These are phyloP conservation scores for Xenoacremonium recifei DNA, from an alignment of 2,329 filamentous ascomycete species.

Conservation along the genomic window DNA sequence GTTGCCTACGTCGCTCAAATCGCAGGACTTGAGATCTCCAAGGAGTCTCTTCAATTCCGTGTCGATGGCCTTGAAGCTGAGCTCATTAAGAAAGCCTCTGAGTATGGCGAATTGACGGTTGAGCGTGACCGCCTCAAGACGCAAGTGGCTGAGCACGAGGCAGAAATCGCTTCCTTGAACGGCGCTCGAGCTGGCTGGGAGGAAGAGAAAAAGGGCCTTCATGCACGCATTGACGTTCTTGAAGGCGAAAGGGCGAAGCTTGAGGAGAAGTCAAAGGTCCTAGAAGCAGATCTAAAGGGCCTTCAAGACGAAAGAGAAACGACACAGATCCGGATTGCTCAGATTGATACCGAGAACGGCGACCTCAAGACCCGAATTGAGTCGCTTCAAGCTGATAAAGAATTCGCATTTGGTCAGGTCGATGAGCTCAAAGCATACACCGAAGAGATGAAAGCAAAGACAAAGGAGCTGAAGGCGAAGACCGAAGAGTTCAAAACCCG, in stretches of 20 bases:
- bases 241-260: conserved; percentile 21
- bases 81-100: conserved; percentile 20
- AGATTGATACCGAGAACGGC: conserved; percentile 19
- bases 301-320: conserved; percentile 8
- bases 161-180: not conserved
- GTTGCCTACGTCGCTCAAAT: conserved; percentile 24
- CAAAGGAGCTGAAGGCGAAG: not conserved
- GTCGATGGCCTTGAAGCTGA: conserved; percentile 22
- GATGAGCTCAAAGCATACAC: conserved; percentile 21
- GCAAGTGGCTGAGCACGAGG: conserved; percentile 4
- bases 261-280: conserved; percentile 7
- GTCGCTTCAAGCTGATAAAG: conserved; percentile 22
- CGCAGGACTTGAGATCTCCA: conserved; percentile 25
- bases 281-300: not conserved
- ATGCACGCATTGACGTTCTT: conserved; percentile 16
- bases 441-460: conserved; percentile 19
- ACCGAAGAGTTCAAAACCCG: conserved; percentile 19
- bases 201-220: conserved; percentile 21
- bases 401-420: conserved; percentile 17
- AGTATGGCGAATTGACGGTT: conserved; percentile 21
- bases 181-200: conserved; percentile 8
- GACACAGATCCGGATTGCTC: conserved; percentile 21
- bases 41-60: conserved; percentile 25
- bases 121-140: conserved; percentile 21
- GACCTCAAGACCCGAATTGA: conserved; percentile 24